Conservation (phyloP, 441 rosid species). For the Bocquillonia castaneifolia region DNA sequence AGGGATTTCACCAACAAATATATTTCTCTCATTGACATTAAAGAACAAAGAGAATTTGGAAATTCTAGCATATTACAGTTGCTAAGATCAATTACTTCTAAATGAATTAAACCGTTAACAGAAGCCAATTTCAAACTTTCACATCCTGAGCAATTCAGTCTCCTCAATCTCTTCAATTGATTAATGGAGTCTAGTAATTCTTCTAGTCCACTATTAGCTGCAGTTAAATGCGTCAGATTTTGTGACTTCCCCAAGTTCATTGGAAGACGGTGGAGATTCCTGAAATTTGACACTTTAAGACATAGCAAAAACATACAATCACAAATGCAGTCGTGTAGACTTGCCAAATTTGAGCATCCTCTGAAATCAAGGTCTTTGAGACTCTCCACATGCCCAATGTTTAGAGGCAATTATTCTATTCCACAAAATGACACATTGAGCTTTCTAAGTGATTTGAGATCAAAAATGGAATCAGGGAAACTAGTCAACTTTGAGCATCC, state of each 20-base stretch:
- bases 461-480: conserved; percentile 5
- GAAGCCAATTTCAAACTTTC: not conserved
- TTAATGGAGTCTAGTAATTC: conserved; percentile 14
- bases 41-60: not conserved
- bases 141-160: no score
- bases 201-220: not conserved
- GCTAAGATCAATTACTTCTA: no score
- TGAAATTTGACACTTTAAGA: not conserved
- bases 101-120: not conserved
- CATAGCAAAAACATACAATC: no score
- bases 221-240: not conserved
- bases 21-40: not conserved
- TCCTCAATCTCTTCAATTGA: no score
- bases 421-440: no score
- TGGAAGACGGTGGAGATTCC: not conserved
- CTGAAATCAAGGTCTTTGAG: no score
- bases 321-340: no score
- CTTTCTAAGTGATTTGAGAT: conserved; percentile 7
- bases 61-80: no score
- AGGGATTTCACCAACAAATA: no score
- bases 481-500: not conserved
- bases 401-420: no score
- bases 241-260: conserved; percentile 1
- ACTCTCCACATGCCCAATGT: no score
- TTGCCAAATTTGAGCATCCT: no score